Base-by-base conservation (phyloP, 2,329 filamentous ascomycete species). In the Fusarium irregulare region DNA sequence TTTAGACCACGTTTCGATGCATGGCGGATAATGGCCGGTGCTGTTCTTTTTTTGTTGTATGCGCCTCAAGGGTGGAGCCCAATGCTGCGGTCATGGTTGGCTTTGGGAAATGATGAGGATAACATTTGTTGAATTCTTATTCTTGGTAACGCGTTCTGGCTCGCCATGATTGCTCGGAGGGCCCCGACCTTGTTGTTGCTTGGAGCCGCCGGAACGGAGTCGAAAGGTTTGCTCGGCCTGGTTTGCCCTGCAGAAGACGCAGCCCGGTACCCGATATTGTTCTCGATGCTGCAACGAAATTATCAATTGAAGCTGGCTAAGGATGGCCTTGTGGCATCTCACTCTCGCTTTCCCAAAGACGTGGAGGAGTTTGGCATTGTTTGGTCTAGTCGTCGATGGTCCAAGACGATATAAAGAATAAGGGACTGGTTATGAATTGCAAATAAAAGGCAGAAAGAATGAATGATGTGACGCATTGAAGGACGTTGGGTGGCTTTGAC, bases 1-100 rank as follows among this genome's bases (percentile, higher is more conserved):
- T 76, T 81, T 83, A 83, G 83, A 85, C 80, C 81, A 83, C 76
- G 80, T 82, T 80, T 82, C 79, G 78, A 78, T 84, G 83, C 83
- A 85, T 84, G 82, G 83, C 80, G 80, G 79, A 82, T 75, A 79
- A 83, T 80, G 81, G 81, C 82, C 81, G 73, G 70, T 74, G 76
- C 73, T 77, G 25, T 51, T 51, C 55, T 56, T 69, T 68, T 77
- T 82, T 82, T 81, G 80, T 81, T 83, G 80, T 77, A 76, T 69
- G 66, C 74, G 71, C 77, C 75, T 74, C 66, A 67, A 71, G 71
- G 76, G 66, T 66, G 53, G 68, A 69, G 64, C 69, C 70, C 72
- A 67, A 69, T 63, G 60, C 72, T 68, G 55, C 64, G 69, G 72
- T 70, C 68, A 68, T 73, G 63, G 68, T 69, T 68, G 74, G 71